A percentile compares a stretch with the other conserved stretches of the same genome.
These are phyloP conservation scores for Buxus sempervirens DNA, from an alignment of 164 flowering plant species.

Conservation along the genomic window DNA sequence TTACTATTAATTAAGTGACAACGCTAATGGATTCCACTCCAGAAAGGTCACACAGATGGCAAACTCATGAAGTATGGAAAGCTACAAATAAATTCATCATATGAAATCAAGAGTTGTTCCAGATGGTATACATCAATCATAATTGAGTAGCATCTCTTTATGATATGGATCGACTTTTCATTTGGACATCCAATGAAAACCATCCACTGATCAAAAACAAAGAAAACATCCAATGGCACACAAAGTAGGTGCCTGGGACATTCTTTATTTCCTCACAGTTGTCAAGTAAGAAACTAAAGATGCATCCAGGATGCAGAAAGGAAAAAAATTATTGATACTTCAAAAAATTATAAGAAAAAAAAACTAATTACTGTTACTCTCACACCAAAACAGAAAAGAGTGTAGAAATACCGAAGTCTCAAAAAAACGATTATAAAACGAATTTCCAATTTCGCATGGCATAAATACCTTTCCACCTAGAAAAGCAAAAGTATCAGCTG, in stretches of 20 bases:
- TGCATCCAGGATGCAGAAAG: not conserved
- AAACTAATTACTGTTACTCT: too few relatives aligned
- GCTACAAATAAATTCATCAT: not conserved
- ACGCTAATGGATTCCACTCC: too few relatives aligned
- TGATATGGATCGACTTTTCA: too few relatives aligned
- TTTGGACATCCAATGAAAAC: too few relatives aligned
- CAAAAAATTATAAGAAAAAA: too few relatives aligned
- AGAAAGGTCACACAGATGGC: not conserved
- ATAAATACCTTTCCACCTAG: conserved; percentile 82
- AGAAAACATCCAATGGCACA: too few relatives aligned
- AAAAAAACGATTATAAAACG: too few relatives aligned
- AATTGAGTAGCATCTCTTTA: too few relatives aligned
- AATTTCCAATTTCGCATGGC: not conserved
- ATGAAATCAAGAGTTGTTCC: not conserved
- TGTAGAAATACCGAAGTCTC: too few relatives aligned
- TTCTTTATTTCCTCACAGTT: not conserved
- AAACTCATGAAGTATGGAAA: not conserved
- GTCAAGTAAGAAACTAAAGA: not conserved
- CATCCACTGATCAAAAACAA: not conserved
- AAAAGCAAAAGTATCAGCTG: conserved; percentile 95
- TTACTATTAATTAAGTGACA: too few relatives aligned
- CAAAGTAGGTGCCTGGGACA: not conserved
- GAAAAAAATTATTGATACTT: not conserved
- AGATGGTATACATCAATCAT: not conserved
- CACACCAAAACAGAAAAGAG: not conserved